A percentile compares a stretch with the other conserved stretches of the same genome.
Evolutionary conservation across 2,329 filamentous ascomycete species (phyloP).

Genomic region (Acephala macrosclerotiorum): DNA sequence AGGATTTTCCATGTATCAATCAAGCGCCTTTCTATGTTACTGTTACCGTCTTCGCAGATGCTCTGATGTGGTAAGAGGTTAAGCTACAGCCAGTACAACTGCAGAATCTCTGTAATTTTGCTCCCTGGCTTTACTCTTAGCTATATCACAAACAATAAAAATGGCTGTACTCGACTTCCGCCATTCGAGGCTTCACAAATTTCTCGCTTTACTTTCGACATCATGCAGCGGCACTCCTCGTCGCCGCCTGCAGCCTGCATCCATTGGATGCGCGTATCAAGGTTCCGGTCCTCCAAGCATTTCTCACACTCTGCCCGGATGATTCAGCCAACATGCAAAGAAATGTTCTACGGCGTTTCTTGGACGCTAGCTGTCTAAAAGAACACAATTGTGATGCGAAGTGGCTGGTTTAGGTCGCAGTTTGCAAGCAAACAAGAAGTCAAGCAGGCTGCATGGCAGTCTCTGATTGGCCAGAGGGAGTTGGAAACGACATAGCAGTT

Average conservation of each 20-base stretch:
- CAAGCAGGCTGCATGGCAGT: slow-evolving; percentile 5
- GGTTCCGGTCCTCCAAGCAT: slow-evolving; percentile 31
- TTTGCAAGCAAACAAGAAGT: slow-evolving; percentile 35
- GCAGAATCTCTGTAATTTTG: slow-evolving; percentile 19
- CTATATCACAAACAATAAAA: slow-evolving; percentile 14
- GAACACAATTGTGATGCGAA: slow-evolving; percentile 29
- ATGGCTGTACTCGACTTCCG: slow-evolving; percentile 4
- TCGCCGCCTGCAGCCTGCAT: slow-evolving; percentile 15
- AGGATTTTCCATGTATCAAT: neutral
- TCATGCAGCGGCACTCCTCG: slow-evolving; percentile 3
- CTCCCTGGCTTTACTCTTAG: slow-evolving; percentile 2
- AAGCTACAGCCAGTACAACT: slow-evolving; percentile 10
- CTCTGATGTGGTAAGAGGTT: slow-evolving; percentile 2
- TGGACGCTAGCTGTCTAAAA: slow-evolving; percentile 18
- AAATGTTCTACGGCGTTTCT: slow-evolving; percentile 33
- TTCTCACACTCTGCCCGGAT: slow-evolving; percentile 29
- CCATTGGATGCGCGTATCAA: slow-evolving; percentile 28
- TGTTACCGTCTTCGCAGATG: slow-evolving; percentile 12
- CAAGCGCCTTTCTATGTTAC: neutral
- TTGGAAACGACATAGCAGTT: slow-evolving; percentile 29
- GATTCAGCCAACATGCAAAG: slow-evolving; percentile 30
- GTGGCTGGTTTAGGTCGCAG: slow-evolving; percentile 30
- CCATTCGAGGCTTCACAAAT: neutral
- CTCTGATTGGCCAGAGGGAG: slow-evolving; percentile 17
- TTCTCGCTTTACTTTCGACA: neutral